Conservation (phyloP, 805 yeast genomes). For the Ogataea glucozyma region DNA sequence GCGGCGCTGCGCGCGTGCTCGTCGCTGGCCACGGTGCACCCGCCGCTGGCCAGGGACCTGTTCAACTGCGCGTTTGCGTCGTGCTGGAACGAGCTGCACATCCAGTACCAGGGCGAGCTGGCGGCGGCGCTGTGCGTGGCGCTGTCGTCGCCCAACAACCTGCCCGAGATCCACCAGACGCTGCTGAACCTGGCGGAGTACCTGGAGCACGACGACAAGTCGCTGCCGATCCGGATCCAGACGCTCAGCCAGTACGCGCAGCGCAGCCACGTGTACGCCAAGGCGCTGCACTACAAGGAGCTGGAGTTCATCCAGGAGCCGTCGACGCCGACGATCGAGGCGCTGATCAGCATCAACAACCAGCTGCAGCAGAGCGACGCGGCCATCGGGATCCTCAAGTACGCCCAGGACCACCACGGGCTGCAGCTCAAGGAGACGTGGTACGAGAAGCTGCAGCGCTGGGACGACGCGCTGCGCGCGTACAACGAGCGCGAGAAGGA, state of each 20-base stretch:
- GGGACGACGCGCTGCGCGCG: conserved; percentile 97
- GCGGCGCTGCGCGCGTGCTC: conserved; percentile 94
- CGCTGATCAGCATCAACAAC: conserved; percentile 88
- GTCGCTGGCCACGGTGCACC: conserved; percentile 79
- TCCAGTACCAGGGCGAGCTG: conserved; percentile 86
- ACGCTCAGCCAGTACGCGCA: conserved; percentile 92
- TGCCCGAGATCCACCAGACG: conserved; percentile 94
- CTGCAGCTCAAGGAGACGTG: conserved; percentile 93
- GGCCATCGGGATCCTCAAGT: conserved; percentile 93
- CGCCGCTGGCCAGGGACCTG: conserved; percentile 84
- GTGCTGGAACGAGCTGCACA: conserved; percentile 91
- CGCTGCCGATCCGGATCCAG: conserved; percentile 87
- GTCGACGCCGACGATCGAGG: conserved; percentile 85
- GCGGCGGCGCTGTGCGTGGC: conserved; percentile 86
- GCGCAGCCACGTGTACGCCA: conserved; percentile 95
- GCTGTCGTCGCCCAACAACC: conserved; percentile 83
- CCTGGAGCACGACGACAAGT: conserved; percentile 96
- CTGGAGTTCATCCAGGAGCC: conserved; percentile 93
- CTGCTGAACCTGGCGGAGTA: conserved; percentile 88
- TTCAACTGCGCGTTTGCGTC: conserved; percentile 95
- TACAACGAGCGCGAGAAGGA: conserved; percentile 74
- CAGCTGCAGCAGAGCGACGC: conserved; percentile 97
- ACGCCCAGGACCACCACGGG: conserved; percentile 89
- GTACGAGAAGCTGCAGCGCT: conserved; percentile 94
- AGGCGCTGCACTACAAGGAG: conserved; percentile 94